phyloP scores from a whole-genome alignment of 495 filamentous ascomycete species.

The Penicillium bialowiezense region DNA sequence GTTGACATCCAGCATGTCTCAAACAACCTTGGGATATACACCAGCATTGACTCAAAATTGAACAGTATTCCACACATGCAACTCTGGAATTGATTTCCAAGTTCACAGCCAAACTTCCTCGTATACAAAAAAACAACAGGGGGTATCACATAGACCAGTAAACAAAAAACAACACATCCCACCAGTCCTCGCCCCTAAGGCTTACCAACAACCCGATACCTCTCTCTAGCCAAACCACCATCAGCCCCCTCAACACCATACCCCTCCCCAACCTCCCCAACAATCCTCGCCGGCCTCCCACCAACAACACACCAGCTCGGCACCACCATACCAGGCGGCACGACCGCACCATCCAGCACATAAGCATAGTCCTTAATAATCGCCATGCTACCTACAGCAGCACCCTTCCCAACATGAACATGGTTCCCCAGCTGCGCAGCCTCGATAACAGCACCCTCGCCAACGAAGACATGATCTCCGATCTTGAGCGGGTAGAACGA shows the following conservation, averaged over 20 bases:
- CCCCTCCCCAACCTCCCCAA: constrained; percentile 84
- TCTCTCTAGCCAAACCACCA: constrained; percentile 46
- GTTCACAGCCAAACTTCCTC: neutral
- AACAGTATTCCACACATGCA: too few relatives aligned
- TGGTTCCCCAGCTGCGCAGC: constrained; percentile 76
- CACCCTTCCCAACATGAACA: constrained; percentile 74
- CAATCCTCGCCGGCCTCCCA: constrained; percentile 74
- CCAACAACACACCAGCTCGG: constrained; percentile 84
- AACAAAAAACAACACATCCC: constrained; percentile 9
- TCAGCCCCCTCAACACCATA: constrained; percentile 55
- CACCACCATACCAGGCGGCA: constrained; percentile 87
- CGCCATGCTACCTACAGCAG: constrained; percentile 75
- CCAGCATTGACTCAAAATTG: too few relatives aligned
- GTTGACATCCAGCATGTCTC: too few relatives aligned
- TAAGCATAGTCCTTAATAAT: constrained; percentile 89
- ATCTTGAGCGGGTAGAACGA: constrained; percentile 85
- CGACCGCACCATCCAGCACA: constrained; percentile 76
- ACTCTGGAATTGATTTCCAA: neutral
- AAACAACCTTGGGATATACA: too few relatives aligned
- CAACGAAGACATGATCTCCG: constrained; percentile 88
- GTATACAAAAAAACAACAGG: neutral
- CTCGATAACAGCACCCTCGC: constrained; percentile 67
- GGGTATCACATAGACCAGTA: constrained; percentile 23
- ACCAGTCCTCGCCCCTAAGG: constrained; percentile 17
- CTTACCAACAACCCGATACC: constrained; percentile 42